Percentiles rank a stretch among this genome's conserved stretches.
These are phyloP conservation scores for Theileria parva DNA, from an alignment of 169 alveolate genomes.

Conservation along the genomic window DNA sequence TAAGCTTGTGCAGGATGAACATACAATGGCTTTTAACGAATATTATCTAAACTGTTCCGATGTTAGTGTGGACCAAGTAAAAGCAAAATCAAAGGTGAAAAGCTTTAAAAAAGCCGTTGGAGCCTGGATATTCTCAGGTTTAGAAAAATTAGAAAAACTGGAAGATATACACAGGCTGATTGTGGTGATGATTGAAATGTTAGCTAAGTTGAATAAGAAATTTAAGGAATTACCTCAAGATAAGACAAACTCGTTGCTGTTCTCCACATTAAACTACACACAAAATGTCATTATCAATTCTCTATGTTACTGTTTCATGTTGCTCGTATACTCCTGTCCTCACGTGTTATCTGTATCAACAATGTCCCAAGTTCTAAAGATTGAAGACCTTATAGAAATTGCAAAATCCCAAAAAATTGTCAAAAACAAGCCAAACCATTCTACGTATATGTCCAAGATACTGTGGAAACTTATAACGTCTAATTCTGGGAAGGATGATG, in stretches of 20 bases:
- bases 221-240: conserved; percentile 15
- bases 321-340: conserved; percentile 24
- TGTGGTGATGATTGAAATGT: neutral
- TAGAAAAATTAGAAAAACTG: neutral
- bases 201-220: conserved; percentile 16
- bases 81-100: neutral
- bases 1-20: conserved; percentile 8
- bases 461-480: conserved; percentile 5
- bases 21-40: neutral
- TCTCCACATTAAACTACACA: neutral
- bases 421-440: neutral
- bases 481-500: neutral
- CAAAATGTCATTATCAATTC: conserved; percentile 18
- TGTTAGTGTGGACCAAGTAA: neutral
- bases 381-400: conserved; percentile 12
- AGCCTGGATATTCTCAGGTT: conserved; percentile 22
- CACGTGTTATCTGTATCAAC: conserved; percentile 19
- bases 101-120: conserved; percentile 4
- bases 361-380: conserved; percentile 9
- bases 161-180: conserved; percentile 2
- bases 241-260: conserved; percentile 8
- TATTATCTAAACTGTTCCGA: neutral
- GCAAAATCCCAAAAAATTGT: neutral
- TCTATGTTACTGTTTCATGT: conserved; percentile 20
- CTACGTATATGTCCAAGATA: conserved; percentile 1